These are phyloP conservation scores for Cryphonectria parasitica DNA, from an alignment of 2,329 filamentous ascomycete species.

Conservation along the genomic window DNA sequence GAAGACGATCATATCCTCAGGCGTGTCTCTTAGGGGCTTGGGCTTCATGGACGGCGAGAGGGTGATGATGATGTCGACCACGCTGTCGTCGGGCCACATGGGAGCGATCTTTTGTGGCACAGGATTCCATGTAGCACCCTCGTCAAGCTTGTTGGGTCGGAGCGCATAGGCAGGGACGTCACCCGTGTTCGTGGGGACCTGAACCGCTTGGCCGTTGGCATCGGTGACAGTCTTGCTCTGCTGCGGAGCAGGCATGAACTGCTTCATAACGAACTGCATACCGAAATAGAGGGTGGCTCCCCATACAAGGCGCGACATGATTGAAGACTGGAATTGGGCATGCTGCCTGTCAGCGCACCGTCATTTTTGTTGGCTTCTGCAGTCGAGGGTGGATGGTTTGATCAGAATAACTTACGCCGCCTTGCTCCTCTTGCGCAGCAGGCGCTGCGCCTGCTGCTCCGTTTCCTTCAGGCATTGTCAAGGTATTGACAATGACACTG, in stretches of 20 bases:
- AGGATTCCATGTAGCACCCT: slow-evolving; percentile 64
- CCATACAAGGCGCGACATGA: slow-evolving; percentile 54
- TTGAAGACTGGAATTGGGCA: slow-evolving; percentile 35
- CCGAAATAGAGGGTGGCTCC: slow-evolving; percentile 61
- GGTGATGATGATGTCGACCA: slow-evolving; percentile 83
- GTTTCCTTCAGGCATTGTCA: slow-evolving; percentile 29
- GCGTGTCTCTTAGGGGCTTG: slow-evolving; percentile 66
- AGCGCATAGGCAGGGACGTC: slow-evolving; percentile 67
- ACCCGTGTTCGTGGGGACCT: slow-evolving; percentile 57
- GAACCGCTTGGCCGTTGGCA: slow-evolving; percentile 56
- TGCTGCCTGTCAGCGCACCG: slow-evolving; percentile 4
- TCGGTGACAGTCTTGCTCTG: slow-evolving; percentile 53
- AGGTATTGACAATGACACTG: slow-evolving; percentile 12
- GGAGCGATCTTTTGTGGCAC: slow-evolving; percentile 77
- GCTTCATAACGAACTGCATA: slow-evolving; percentile 61
- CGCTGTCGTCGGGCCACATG: slow-evolving; percentile 81
- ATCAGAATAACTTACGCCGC: slow-evolving; percentile 22
- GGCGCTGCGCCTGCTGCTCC: slow-evolving; percentile 28
- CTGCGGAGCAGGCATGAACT: slow-evolving; percentile 54
- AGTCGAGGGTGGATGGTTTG: not conserved
- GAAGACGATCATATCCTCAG: slow-evolving; percentile 72
- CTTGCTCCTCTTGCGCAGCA: slow-evolving; percentile 28
- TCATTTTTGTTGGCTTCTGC: slow-evolving; percentile 38
- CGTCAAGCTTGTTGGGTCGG: slow-evolving; percentile 63
- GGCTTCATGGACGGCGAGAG: slow-evolving; percentile 76